Conservation (phyloP, 2,329 filamentous ascomycete genomes). For the Alternaria hordeiaustralica region DNA sequence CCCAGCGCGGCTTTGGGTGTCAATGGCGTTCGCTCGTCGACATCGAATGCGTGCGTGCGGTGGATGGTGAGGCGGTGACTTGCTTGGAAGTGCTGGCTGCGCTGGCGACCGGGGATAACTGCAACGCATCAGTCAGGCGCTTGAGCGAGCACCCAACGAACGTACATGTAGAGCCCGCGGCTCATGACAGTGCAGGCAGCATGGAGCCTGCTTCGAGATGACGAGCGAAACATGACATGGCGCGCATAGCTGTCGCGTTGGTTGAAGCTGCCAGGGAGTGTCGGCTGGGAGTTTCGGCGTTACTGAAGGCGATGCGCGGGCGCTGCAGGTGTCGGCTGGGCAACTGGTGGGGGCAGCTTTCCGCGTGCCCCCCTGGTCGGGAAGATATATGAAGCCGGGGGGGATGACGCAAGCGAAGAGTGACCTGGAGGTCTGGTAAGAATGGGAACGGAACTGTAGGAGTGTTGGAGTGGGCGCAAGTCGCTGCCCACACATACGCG, state of each 20-base stretch:
- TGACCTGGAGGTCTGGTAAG: not conserved
- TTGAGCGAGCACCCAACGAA: not conserved
- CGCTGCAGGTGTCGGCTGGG: not conserved
- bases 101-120: not conserved
- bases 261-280: not conserved
- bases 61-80: no score
- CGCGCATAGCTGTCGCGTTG: not conserved
- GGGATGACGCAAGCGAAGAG: not conserved
- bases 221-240: not conserved
- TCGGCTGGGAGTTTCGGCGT: not conserved
- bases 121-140: not conserved
- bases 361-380: no score
- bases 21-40: not conserved
- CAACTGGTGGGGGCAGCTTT: not conserved
- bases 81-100: no score
- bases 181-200: not conserved
- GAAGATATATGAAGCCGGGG: no score
- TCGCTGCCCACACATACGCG: not conserved
- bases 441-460: not conserved
- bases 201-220: not conserved
- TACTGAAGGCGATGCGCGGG: not conserved
- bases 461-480: not conserved
- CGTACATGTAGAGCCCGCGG: no score
- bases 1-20: not conserved
- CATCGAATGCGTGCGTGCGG: not conserved